Evolutionary conservation across 306 rosid species (phyloP).

Genomic region (Rosa multiflora): DNA sequence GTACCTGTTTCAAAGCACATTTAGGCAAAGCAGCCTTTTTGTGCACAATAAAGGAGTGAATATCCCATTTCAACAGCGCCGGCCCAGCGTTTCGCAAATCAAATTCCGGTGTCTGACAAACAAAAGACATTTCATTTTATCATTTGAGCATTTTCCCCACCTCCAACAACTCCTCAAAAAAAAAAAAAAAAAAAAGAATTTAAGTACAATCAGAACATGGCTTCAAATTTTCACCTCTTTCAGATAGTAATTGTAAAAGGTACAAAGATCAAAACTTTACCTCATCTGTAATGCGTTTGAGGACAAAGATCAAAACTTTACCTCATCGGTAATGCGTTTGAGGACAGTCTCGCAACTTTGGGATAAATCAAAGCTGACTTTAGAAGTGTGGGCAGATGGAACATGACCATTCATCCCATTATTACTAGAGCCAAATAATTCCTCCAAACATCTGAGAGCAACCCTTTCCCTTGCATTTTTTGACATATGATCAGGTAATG

Average conservation of each 20-base stretch:
- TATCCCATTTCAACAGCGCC: slow-evolving; percentile 46
- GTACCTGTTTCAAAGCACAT: slow-evolving; percentile 62
- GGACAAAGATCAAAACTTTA: slow-evolving; percentile 37
- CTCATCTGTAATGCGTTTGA: slow-evolving; percentile 32
- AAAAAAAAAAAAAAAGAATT: no score
- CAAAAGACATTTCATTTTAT: slow-evolving; percentile 1
- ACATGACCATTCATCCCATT: slow-evolving; percentile 13
- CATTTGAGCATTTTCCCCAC: slow-evolving; percentile 15
- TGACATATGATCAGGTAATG: slow-evolving; percentile 30
- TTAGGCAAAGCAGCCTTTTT: slow-evolving; percentile 50
- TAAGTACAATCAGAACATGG: neutral
- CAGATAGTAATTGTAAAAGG: slow-evolving; percentile 12
- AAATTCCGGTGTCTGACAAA: slow-evolving; percentile 44
- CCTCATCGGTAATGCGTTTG: slow-evolving; percentile 46
- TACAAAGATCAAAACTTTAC: neutral
- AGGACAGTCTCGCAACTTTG: slow-evolving; percentile 51
- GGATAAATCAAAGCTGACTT: slow-evolving; percentile 43
- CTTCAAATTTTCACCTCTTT: slow-evolving; percentile 5
- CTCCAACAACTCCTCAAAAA: neutral
- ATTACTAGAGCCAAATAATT: slow-evolving; percentile 26
- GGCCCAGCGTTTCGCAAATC: slow-evolving; percentile 35
- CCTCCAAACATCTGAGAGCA: slow-evolving; percentile 75
- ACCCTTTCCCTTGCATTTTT: slow-evolving; percentile 53
- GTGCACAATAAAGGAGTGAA: slow-evolving; percentile 42
- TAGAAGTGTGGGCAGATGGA: slow-evolving; percentile 38